Conservation (phyloP, 352 stramenopile genomes). For the Pythium brachiatum region DNA sequence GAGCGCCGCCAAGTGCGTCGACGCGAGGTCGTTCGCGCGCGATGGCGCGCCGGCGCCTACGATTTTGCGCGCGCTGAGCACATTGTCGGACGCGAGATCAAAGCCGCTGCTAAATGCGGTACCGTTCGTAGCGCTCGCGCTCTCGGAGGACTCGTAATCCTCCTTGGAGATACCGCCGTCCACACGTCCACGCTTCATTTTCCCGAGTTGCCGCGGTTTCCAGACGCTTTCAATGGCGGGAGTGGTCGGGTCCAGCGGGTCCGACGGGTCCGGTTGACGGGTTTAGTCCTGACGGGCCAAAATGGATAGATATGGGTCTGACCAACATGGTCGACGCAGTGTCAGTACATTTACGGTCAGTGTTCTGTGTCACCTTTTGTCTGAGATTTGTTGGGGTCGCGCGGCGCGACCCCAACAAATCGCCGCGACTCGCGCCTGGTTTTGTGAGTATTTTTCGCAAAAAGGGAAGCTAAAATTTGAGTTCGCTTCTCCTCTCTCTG, state of each 20-base stretch:
- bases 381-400: neutral
- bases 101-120: constrained; percentile 19
- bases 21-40: constrained; percentile 13
- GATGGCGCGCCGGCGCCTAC: constrained; percentile 13
- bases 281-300: too few relatives aligned
- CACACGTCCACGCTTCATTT: constrained; percentile 65
- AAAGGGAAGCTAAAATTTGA: too few relatives aligned
- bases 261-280: neutral
- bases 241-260: neutral
- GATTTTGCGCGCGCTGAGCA: constrained; percentile 54
- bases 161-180: constrained; percentile 77
- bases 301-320: neutral
- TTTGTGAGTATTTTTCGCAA: neutral
- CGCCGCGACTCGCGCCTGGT: neutral
- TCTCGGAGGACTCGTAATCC: constrained; percentile 53
- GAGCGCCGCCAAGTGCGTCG: constrained; percentile 55
- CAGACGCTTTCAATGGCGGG: neutral
- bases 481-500: neutral
- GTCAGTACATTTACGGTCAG: neutral
- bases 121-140: constrained; percentile 1
- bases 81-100: constrained; percentile 39
- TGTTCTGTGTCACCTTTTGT: constrained; percentile 1
- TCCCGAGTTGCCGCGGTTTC: constrained; percentile 7
- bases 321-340: neutral
- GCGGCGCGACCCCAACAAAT: too few relatives aligned